Evolutionary conservation across 2,329 filamentous ascomycete genomes (phyloP).

Genomic region (Colletotrichum sp.): DNA sequence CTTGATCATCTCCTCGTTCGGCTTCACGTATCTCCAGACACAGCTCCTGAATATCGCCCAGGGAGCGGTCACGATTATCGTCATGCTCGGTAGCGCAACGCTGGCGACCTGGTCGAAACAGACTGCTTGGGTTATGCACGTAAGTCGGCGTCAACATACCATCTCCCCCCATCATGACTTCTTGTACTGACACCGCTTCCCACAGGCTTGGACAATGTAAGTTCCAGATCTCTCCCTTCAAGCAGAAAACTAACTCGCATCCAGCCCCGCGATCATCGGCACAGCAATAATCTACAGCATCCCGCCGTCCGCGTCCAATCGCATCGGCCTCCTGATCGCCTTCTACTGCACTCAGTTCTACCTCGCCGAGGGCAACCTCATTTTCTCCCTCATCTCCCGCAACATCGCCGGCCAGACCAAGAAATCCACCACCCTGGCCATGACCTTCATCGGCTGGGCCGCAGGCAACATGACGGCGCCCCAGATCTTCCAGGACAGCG

Average conservation of each 20-base stretch:
- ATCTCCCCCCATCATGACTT: constrained; percentile 58
- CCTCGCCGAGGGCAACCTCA: constrained; percentile 50
- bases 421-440: constrained; percentile 64
- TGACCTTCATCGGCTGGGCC: constrained; percentile 15
- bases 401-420: constrained; percentile 75
- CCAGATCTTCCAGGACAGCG: constrained; percentile 61
- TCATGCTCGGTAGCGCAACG: constrained; percentile 43
- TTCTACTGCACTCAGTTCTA: constrained; percentile 52
- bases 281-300: constrained; percentile 43
- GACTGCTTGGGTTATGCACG: constrained; percentile 51
- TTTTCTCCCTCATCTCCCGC: constrained; percentile 71
- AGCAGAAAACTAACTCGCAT: neutral
- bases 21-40: constrained; percentile 62
- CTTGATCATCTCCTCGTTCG: constrained; percentile 65
- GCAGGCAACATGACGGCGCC: constrained; percentile 71
- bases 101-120: constrained; percentile 54
- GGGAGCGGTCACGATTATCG: constrained; percentile 50
- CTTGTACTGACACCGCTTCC: constrained; percentile 50
- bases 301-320: constrained; percentile 30
- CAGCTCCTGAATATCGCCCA: constrained; percentile 52
- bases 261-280: constrained; percentile 29
- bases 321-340: constrained; percentile 39
- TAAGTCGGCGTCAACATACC: neutral
- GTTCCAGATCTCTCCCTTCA: neutral
- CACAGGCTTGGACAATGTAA: constrained; percentile 27